A percentile compares a stretch with the other conserved stretches of the same genome.
Evolutionary conservation across 768 basidiomycete species (phyloP).

Genomic region (Hydnomerulius pinastri): DNA sequence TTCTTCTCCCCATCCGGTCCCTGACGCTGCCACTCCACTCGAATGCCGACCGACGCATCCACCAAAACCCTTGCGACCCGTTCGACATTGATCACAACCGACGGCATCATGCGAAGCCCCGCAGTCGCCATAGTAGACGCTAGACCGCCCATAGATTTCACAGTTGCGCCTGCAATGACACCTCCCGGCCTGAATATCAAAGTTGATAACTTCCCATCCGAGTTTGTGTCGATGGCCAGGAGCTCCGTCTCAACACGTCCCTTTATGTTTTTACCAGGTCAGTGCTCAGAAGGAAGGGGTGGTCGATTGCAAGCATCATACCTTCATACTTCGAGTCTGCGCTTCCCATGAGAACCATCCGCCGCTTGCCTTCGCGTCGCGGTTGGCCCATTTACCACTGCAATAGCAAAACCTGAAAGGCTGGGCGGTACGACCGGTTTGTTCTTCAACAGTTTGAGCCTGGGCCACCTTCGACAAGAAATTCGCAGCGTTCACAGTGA

Average conservation of each 20-base stretch:
- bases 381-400: slow-evolving; percentile 25
- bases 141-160: slow-evolving; percentile 19
- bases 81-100: slow-evolving; percentile 22
- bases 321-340: slow-evolving; percentile 27
- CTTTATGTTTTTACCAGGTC: slow-evolving; percentile 13
- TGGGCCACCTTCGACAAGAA: slow-evolving; percentile 23
- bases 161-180: slow-evolving; percentile 9
- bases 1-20: slow-evolving; percentile 14
- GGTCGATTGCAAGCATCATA: not conserved
- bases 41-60: slow-evolving; percentile 27
- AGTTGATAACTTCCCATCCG: slow-evolving; percentile 7
- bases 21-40: slow-evolving; percentile 28
- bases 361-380: slow-evolving; percentile 12
- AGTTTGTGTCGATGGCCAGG: slow-evolving; percentile 15
- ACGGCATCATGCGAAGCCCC: slow-evolving; percentile 22
- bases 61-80: slow-evolving; percentile 23
- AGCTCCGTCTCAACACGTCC: slow-evolving; percentile 23
- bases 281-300: no score
- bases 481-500: slow-evolving; percentile 22
- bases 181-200: slow-evolving; percentile 26
- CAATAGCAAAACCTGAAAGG: slow-evolving; percentile 30
- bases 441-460: not conserved
- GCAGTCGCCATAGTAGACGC: slow-evolving; percentile 18
- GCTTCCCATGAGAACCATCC: slow-evolving; percentile 19
- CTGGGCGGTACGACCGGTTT: not conserved